Base-by-base conservation (phyloP, 805 yeast species). In the Lipomyces lipofer region DNA sequence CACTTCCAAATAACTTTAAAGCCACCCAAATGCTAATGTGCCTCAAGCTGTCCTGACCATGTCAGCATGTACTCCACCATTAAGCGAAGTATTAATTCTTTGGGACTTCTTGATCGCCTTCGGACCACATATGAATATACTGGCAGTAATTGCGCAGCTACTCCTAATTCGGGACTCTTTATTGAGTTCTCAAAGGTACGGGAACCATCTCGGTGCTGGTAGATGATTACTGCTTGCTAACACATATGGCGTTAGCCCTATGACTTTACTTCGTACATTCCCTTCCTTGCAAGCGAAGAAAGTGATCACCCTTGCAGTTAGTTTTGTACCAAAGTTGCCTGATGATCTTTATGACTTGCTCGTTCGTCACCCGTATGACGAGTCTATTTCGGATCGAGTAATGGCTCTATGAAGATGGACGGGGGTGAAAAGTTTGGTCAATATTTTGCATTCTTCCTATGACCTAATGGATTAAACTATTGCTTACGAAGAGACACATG, bases 81-180 rank as follows among this genome's bases (percentile, higher is more conserved):
- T 91, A 43, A 72, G 74, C 29, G 88, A 90, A 59, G 86, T 87
- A 1, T 70, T 90, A 35, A 79, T 82, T 54, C 74, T 90, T 15
- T 90, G 97, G 97, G 97, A 90, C 68, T 86, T 90, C 61, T 71
- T 89, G 63, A 86, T 90, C 69, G 95, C 97, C 2, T 90, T 88
- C 64, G 97, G 97, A 0, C 81, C 86, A 17, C 96, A 91, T 65
- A 78, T 89, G 83, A 90, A 91, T 70, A 79, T 91, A 27, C 73
- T 91, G 35, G 86, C 89, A 62, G 81, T 90, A 2, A 88, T 89
- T 7, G 92, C 97, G 1, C 96, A 88, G 67, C 71, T 90, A 21
- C 82, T 87, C 3, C 73, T 85, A 39, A 83, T 86, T 55, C 74
- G 97, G 53, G 78, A 82, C 8, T 71, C 76, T 28, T 71, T 90